A percentile compares a stretch with the other conserved stretches of the same genome.
These are phyloP conservation scores for Blastobotrys persicus DNA, from an alignment of 1,139 yeast species.

Conservation along the genomic window DNA sequence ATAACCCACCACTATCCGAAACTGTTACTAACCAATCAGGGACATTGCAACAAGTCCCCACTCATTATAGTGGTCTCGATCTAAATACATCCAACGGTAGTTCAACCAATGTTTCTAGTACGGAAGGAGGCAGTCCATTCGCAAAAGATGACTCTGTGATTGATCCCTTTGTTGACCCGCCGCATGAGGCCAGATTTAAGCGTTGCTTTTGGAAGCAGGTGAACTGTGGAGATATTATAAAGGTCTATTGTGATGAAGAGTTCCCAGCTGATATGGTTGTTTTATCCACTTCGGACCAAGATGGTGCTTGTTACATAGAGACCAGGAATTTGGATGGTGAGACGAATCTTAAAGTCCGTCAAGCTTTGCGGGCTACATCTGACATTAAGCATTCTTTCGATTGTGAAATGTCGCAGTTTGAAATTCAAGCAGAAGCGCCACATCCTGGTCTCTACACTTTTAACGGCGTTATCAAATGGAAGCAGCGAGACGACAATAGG, in stretches of 20 bases:
- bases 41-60: neutral
- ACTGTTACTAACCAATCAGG: neutral
- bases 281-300: slow-evolving; percentile 71
- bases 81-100: neutral
- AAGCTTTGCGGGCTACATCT: slow-evolving; percentile 68
- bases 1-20: neutral
- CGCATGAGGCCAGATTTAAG: slow-evolving; percentile 10
- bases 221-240: slow-evolving; percentile 77
- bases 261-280: slow-evolving; percentile 84
- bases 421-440: slow-evolving; percentile 81
- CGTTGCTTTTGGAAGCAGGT: slow-evolving; percentile 3
- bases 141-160: neutral
- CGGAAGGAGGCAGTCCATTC: neutral
- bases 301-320: slow-evolving; percentile 88
- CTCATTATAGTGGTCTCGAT: neutral
- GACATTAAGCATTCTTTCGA: slow-evolving; percentile 63
- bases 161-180: neutral
- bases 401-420: slow-evolving; percentile 65
- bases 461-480: slow-evolving; percentile 70
- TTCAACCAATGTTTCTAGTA: neutral
- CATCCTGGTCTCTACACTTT: slow-evolving; percentile 77
- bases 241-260: slow-evolving; percentile 82
- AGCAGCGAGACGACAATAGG: slow-evolving; percentile 20
- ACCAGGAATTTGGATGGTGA: slow-evolving; percentile 96
- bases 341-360: slow-evolving; percentile 80